Base-by-base conservation (phyloP, 148 eudicot species). In the Dianthus caryophyllus region DNA sequence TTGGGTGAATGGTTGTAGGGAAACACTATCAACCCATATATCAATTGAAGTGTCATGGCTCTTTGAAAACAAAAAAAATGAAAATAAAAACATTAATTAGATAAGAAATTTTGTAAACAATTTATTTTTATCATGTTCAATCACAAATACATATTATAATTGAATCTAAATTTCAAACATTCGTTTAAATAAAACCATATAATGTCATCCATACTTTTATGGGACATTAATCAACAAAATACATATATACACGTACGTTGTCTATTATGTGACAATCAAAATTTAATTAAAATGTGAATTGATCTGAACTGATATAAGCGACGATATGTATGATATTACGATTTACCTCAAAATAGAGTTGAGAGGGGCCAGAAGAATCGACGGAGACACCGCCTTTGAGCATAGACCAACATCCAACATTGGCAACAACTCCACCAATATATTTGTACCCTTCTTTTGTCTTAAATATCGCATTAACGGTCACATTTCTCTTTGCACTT, bases 371-470 rank as follows among this genome's bases (percentile, higher is more conserved):
- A 0, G 77, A 38, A 20, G 63, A 64, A 65, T 68, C 66, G 3
- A 80, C 70, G 6, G 72, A 36, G 29, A 80, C 71, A 1, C 91
- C 91, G 4, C 91, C 91, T 76, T 84, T 86, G n/a, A 86, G 76
- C 85, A 86, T 78, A 31, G 81, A 80, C 91, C 91, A 86, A 22
- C 91, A 86, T 20, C 88, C 91, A 44, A 75, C 63, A 49, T 77
- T 66, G 41, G 91, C 86, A 21, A 82, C 64, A 5, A 78, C 81
- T 49, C 75, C 68, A 15, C 87, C 87, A 8, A 77, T 77, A 33
- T 77, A 61, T 26, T 70, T 65, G 58, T 14, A 51, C 31, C 68
- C 52, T 41, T 74, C 68, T 16, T 36, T 53, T 2, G 72, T 44
- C 50, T 48, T 75, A 62, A 81, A 51, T 20, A 59, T 49, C 12